Evolutionary conservation across 805 yeast genomes (phyloP), one percentile per base, ranked within the genome.

Genomic region (Metschnikowia koreensis): DNA sequence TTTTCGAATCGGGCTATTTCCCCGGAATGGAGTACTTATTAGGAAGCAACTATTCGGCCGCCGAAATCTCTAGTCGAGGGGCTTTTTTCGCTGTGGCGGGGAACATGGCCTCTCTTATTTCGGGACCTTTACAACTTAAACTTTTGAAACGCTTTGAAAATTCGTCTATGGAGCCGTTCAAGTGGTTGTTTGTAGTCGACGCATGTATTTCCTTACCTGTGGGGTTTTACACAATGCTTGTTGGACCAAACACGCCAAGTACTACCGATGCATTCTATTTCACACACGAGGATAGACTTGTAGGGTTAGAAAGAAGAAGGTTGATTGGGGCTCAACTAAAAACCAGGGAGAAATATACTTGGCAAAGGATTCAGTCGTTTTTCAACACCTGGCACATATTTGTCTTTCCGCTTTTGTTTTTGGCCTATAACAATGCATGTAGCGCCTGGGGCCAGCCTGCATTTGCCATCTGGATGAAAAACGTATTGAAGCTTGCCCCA

Each of bases 21-120:
- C 87, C 90, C 6, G 82, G 81, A 17, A 73, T 82, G 50, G 86
- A 83, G 58, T 83, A 80, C 57, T 66, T 82, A 43, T 59, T 69
- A 7, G 73, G 73, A n/a, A 63, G 67, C 16, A 63, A 65, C 49
- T 67, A 67, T 47, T 53, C 63, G 5, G 59, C 63, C 3, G 48
- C 53, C 56, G 73, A 69, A 44, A 51, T 69, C 40, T 56, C 67
- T 11, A 65, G 63, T 38, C 46, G 74, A 42, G 62, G 71, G 7
- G 59, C 72, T 3, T 65, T 56, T 46, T 68, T 69, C 53, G 69
- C 73, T 1, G 58, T 65, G 12, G 63, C 72, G 3, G 63, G 66
- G 10, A 58, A 55, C 39, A 65, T 63, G 8, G 69, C 72, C 7
- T 53, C 61, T 3, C 53, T 69, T 38, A 60, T 69, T 2, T 66